Evolutionary conservation across 768 basidiomycete genomes (phyloP).

Genomic region (Trametes cingulata): DNA sequence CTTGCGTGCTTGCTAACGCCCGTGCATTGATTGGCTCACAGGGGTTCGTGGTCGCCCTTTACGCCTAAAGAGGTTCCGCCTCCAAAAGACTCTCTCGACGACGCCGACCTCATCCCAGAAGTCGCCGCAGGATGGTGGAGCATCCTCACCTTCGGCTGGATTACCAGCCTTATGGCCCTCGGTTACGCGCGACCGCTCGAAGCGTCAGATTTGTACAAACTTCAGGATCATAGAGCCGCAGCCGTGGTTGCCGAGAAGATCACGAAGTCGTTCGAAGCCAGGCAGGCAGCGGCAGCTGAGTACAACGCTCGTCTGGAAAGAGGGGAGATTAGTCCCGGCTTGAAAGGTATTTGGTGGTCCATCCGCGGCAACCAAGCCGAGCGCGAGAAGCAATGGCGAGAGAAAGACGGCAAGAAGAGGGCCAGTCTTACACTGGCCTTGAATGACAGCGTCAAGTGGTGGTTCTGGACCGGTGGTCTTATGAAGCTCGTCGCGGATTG

Average conservation of each 20-base stretch:
- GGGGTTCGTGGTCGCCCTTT: slow-evolving; percentile 24
- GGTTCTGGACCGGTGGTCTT: slow-evolving; percentile 73
- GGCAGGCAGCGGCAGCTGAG: slow-evolving; percentile 54
- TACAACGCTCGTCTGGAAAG: slow-evolving; percentile 72
- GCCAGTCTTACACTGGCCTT: slow-evolving; percentile 69
- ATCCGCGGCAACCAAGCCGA: slow-evolving; percentile 52
- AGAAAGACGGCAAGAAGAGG: slow-evolving; percentile 57
- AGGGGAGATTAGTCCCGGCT: slow-evolving; percentile 62
- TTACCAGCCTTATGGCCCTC: slow-evolving; percentile 66
- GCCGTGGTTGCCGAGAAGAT: slow-evolving; percentile 63
- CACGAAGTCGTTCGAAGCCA: slow-evolving; percentile 59
- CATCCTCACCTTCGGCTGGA: slow-evolving; percentile 72
- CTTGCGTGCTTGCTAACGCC: not conserved
- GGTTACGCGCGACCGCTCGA: slow-evolving; percentile 84
- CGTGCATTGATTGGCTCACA: not conserved
- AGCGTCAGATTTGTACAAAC: slow-evolving; percentile 77
- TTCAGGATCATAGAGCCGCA: slow-evolving; percentile 63
- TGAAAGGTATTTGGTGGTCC: slow-evolving; percentile 56
- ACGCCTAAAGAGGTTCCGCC: slow-evolving; percentile 35
- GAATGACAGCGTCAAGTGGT: slow-evolving; percentile 77
- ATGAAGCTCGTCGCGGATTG: slow-evolving; percentile 64
- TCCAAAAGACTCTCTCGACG: slow-evolving; percentile 55
- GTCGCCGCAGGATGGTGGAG: slow-evolving; percentile 59
- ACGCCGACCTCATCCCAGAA: slow-evolving; percentile 66
- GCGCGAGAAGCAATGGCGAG: slow-evolving; percentile 65